Conservation (phyloP, 2,329 filamentous ascomycete genomes). For the Verticillium nubilum region DNA sequence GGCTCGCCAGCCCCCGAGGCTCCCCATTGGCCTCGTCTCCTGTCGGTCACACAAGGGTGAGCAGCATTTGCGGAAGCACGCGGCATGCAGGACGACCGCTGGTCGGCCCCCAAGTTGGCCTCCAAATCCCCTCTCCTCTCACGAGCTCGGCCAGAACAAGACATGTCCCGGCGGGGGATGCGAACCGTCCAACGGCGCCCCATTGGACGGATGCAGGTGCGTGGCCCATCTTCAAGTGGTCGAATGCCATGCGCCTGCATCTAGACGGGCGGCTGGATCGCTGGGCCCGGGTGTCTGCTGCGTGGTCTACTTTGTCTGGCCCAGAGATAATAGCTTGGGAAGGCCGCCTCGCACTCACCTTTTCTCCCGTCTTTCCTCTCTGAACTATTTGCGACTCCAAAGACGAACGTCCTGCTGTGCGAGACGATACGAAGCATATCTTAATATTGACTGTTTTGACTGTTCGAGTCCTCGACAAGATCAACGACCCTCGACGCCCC, state of each 20-base stretch:
- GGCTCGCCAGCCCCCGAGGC: slow-evolving; percentile 7
- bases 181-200: not conserved
- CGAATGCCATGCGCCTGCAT: not conserved
- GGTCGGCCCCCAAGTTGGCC: not conserved
- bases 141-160: not conserved
- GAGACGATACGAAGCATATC: not conserved
- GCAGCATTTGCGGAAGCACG: not conserved
- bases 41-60: not conserved
- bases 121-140: not conserved
- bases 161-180: not conserved
- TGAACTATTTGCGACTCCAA: not conserved
- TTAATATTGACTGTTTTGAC: not conserved
- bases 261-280: not conserved
- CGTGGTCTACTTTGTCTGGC: slow-evolving; percentile 1
- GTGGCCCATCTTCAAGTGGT: slow-evolving; percentile 7
- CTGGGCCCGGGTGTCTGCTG: slow-evolving; percentile 5
- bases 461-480: not conserved
- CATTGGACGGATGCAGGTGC: slow-evolving; percentile 11
- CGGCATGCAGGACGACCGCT: not conserved
- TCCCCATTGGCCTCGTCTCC: not conserved
- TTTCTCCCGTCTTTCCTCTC: slow-evolving; percentile 8
- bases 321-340: slow-evolving; percentile 7
- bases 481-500: not conserved
- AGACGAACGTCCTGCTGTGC: not conserved
- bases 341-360: not conserved